These are phyloP conservation scores for Wallacemonas collosoma DNA, from an alignment of 208 protist genomes.

Conservation along the genomic window DNA sequence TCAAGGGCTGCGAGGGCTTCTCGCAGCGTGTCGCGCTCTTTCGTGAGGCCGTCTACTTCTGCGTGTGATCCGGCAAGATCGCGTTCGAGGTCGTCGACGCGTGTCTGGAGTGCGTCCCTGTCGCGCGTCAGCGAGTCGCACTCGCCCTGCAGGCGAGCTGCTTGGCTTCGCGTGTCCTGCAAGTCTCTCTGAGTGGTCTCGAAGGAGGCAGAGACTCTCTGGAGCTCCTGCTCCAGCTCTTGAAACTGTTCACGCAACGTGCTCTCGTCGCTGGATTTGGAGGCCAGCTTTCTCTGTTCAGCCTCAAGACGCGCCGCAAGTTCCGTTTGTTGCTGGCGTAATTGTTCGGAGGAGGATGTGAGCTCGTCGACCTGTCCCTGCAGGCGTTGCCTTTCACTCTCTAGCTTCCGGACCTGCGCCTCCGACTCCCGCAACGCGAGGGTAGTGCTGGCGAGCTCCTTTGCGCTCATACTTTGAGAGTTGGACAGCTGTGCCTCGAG, in stretches of 20 bases:
- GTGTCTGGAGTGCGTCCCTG: not conserved
- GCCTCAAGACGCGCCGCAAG: constrained; percentile 3
- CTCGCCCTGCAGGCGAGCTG: not conserved
- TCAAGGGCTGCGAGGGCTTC: constrained; percentile 7
- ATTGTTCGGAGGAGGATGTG: not conserved
- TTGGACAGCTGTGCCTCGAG: constrained; percentile 34
- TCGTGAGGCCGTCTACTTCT: not conserved
- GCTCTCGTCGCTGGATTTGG: constrained; percentile 9
- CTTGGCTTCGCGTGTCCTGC: not conserved
- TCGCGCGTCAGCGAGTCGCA: not conserved
- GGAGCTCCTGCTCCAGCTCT: not conserved
- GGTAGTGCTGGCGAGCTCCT: constrained; percentile 27
- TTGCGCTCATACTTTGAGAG: constrained; percentile 21
- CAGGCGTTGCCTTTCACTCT: constrained; percentile 13
- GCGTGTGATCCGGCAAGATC: not conserved
- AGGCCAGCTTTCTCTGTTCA: constrained; percentile 1
- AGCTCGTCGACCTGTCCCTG: constrained; percentile 17
- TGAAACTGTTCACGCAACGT: not conserved
- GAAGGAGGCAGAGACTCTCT: not conserved
- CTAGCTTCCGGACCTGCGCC: constrained; percentile 23
- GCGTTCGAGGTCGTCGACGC: not conserved
- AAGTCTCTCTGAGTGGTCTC: not conserved
- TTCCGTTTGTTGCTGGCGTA: not conserved
- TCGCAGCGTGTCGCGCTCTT: constrained; percentile 1
- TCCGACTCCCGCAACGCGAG: constrained; percentile 23